phyloP scores from a whole-genome alignment of 2,329 filamentous ascomycete genomes.

The Plenodomus biglobosus region DNA sequence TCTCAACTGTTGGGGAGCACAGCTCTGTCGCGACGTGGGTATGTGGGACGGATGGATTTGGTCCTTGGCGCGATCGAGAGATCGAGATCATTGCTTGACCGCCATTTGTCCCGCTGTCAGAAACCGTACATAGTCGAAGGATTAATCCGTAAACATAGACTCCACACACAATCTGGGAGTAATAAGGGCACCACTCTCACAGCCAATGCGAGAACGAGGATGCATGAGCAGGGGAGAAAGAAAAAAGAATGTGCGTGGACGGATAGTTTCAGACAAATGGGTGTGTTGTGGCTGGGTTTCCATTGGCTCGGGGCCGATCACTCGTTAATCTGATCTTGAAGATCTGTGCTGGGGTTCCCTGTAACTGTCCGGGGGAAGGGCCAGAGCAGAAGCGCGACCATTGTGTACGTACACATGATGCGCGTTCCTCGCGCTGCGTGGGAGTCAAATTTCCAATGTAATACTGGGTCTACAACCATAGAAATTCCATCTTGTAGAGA shows the following conservation, averaged over 20 bases:
- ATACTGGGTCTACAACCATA: too few relatives aligned
- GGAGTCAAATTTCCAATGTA: too few relatives aligned
- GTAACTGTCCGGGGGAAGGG: conserved; percentile 5
- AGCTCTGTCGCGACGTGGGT: neutral
- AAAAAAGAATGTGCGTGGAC: conserved; percentile 25
- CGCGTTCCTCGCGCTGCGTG: neutral
- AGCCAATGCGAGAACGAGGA: conserved; percentile 16
- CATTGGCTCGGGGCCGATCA: conserved; percentile 36
- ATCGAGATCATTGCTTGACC: neutral
- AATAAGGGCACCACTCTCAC: conserved; percentile 13
- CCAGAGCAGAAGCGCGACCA: conserved; percentile 10
- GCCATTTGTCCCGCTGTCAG: neutral
- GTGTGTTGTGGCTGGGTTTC: conserved; percentile 12
- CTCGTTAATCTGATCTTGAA: conserved; percentile 42
- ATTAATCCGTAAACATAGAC: conserved; percentile 9
- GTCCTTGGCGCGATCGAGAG: neutral
- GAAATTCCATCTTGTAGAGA: too few relatives aligned
- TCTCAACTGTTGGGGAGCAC: neutral
- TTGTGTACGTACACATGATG: conserved; percentile 1
- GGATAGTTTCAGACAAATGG: conserved; percentile 31
- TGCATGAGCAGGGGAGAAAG: conserved; percentile 13
- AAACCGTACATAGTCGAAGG: neutral
- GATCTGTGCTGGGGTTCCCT: conserved; percentile 35
- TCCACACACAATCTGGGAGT: conserved; percentile 7
- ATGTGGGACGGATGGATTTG: neutral